A percentile compares a stretch with the other conserved stretches of the same genome.
Conservation (phyloP, 1,284 basidiomycete genomes). For the Ustilago bromivora region DNA sequence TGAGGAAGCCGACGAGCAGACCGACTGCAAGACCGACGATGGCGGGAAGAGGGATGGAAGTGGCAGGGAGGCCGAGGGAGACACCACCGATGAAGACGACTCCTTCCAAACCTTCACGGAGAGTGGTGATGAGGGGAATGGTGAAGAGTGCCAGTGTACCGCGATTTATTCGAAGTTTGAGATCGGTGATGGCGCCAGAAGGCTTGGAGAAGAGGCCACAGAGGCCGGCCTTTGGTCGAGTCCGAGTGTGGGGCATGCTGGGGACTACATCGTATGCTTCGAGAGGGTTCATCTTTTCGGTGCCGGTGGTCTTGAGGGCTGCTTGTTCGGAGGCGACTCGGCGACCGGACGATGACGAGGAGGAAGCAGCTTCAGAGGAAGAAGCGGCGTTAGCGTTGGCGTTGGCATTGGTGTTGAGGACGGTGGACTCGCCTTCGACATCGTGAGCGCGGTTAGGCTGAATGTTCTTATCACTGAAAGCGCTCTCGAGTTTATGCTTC, state of each 20-base stretch:
- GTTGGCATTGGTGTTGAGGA: background rate
- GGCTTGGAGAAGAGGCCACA: conserved; percentile 25
- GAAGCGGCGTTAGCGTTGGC: background rate
- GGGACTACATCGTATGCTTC: conserved; percentile 44
- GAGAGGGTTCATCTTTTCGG: conserved; percentile 47
- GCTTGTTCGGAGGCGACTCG: conserved; percentile 12
- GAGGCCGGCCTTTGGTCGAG: conserved; percentile 13
- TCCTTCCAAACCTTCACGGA: conserved; percentile 67
- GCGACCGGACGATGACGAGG: conserved; percentile 15
- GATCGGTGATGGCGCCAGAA: conserved; percentile 26
- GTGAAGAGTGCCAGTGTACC: conserved; percentile 59
- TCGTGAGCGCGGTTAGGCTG: conserved; percentile 21
- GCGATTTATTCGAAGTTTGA: conserved; percentile 49
- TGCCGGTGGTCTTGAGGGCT: conserved; percentile 26
- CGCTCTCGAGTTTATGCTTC: conserved; percentile 60
- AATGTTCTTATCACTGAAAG: conserved; percentile 44
- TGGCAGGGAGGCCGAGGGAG: conserved; percentile 64
- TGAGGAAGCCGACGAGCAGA: conserved; percentile 54
- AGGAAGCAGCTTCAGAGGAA: conserved; percentile 14
- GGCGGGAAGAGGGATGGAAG: conserved; percentile 65
- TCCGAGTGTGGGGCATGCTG: conserved; percentile 1
- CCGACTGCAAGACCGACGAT: conserved; percentile 62
- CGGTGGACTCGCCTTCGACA: conserved; percentile 31
- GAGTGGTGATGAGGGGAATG: conserved; percentile 66
- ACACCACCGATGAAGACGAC: conserved; percentile 68